Evolutionary conservation across 139 green algal species (phyloP).

Genomic region (Coelastrella sp.): DNA sequence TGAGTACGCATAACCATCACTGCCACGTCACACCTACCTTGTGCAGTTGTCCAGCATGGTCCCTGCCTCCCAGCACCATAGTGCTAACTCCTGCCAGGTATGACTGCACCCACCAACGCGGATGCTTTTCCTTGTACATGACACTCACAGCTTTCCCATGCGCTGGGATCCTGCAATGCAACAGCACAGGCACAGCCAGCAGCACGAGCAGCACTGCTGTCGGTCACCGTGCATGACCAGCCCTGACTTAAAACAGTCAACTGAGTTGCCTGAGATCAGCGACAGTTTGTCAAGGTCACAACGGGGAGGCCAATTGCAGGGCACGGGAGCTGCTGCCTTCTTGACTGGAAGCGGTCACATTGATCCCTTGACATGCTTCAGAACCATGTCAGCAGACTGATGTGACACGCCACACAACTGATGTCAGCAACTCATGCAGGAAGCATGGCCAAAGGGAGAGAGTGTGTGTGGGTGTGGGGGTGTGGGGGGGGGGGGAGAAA

Average conservation of each 20-base stretch:
- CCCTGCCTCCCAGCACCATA: conserved; percentile 58
- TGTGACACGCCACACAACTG: too few relatives aligned
- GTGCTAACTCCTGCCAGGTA: conserved; percentile 66
- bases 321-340: too few relatives aligned
- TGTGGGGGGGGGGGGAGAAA: too few relatives aligned
- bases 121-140: conserved; percentile 63
- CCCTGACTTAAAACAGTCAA: too few relatives aligned
- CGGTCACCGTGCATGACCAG: too few relatives aligned
- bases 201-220: not conserved
- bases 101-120: conserved; percentile 64
- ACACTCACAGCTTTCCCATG: conserved; percentile 6
- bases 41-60: conserved; percentile 55
- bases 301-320: too few relatives aligned
- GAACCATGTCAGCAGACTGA: too few relatives aligned
- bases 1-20: not conserved
- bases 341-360: too few relatives aligned
- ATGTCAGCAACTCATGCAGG: too few relatives aligned
- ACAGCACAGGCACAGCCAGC: not conserved
- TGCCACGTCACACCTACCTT: conserved; percentile 29
- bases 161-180: conserved; percentile 7
- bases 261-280: not conserved
- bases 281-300: not conserved
- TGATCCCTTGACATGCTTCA: too few relatives aligned
- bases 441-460: too few relatives aligned
- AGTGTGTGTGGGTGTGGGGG: too few relatives aligned